Base-by-base conservation (phyloP, 2,329 filamentous ascomycete genomes). In the Pestalotiopsis sp. region DNA sequence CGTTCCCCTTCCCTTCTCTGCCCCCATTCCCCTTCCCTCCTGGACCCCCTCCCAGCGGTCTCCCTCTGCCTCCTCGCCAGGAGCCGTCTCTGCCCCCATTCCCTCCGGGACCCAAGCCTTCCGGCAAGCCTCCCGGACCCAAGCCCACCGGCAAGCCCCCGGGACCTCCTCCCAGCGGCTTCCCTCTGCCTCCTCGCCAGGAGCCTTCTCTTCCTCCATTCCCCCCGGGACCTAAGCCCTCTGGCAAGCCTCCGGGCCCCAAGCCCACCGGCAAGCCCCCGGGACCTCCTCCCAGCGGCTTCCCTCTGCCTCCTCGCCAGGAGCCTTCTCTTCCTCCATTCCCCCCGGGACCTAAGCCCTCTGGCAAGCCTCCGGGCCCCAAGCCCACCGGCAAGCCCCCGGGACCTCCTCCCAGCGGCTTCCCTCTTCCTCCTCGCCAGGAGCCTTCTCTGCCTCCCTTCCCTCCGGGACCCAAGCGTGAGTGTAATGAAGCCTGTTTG, bases 11-110 rank as follows among this genome's bases (percentile, higher is more conserved):
- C 48, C 48, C 26, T n/a, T 44, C 40, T 14, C 26, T 9, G 20
- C 63, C 63, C 10, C 63, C 63, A 24, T 65, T 57, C 40, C 63
- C 61, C 30, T 44, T 62, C 30, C 30, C 59, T 35, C 38, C 38
- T 24, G 39, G 38, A 17, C 17, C 35, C 39, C 59, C 38, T 30
- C 59, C 35, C 14, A 35, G 13, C 22, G 22, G 14, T 14, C 26
- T 14, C 20, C 30, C 30, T 35, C 30, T 35, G 30, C 30, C 30
- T 35, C 30, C 30, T 35, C 30, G 38, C 35, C 26, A 62, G 59
- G 6, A 10, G 30, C 58, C 58, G 58, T 13, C 58, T n/a, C 26
- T 20, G 7, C n/a, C 13, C 58, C 58, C 58, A 4, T 39, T 61
- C 58, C 58, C 58, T 22, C n/a, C 22, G n/a, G 26, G 58, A n/a